These are phyloP conservation scores for Ustilago crameri DNA, from an alignment of 1,284 basidiomycete species.

Conservation along the genomic window DNA sequence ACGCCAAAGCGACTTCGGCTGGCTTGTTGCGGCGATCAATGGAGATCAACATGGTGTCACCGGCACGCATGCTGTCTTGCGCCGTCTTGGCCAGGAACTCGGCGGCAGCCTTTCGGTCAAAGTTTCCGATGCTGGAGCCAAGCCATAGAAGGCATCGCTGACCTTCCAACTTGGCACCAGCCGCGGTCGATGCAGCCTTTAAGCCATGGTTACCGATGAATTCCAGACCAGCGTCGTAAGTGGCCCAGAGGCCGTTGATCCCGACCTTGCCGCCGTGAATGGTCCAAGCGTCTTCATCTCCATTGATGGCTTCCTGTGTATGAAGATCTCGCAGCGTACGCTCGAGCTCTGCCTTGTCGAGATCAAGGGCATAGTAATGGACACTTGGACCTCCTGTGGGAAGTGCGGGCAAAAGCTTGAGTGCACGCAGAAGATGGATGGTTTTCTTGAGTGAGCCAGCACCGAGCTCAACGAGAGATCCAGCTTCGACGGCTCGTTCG, in stretches of 20 bases:
- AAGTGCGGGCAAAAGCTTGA: slow-evolving; percentile 70
- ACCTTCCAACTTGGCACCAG: slow-evolving; percentile 33
- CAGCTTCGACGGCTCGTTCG: slow-evolving; percentile 68
- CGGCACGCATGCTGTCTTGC: slow-evolving; percentile 73
- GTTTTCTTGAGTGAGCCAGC: slow-evolving; percentile 72
- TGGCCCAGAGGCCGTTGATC: slow-evolving; percentile 81
- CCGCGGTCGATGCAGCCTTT: slow-evolving; percentile 33
- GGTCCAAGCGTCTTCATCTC: slow-evolving; percentile 72
- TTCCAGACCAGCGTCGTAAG: slow-evolving; percentile 81
- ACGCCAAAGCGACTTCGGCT: slow-evolving; percentile 77
- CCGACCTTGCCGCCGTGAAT: slow-evolving; percentile 59
- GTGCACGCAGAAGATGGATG: slow-evolving; percentile 81
- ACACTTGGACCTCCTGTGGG: slow-evolving; percentile 72
- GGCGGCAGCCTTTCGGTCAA: slow-evolving; percentile 76
- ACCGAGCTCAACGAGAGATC: slow-evolving; percentile 54
- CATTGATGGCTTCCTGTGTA: slow-evolving; percentile 64
- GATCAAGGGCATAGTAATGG: slow-evolving; percentile 92
- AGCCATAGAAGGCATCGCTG: slow-evolving; percentile 78
- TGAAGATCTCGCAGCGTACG: slow-evolving; percentile 80
- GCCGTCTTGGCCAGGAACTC: slow-evolving; percentile 83
- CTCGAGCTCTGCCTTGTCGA: slow-evolving; percentile 85
- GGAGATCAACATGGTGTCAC: slow-evolving; percentile 76
- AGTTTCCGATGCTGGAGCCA: slow-evolving; percentile 95
- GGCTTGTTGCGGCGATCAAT: slow-evolving; percentile 84
- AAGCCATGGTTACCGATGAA: slow-evolving; percentile 71